Evolutionary conservation across 371 early-diverging fungal genomes (phyloP).

Genomic region (Funneliformis caledonium): DNA sequence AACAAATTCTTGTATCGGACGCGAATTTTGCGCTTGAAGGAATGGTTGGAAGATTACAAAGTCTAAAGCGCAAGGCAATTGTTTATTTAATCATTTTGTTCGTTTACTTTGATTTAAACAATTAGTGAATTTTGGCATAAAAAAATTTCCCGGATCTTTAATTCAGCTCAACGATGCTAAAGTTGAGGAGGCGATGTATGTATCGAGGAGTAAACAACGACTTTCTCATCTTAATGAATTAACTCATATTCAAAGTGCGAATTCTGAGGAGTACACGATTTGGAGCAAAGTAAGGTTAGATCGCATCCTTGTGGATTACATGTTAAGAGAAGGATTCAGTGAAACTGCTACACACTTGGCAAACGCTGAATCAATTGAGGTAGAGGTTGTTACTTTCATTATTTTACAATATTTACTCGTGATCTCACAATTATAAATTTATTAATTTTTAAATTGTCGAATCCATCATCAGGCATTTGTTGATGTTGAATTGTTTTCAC

Average conservation of each 20-base stretch:
- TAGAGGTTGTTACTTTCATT: slow-evolving; percentile 44
- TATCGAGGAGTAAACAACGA: slow-evolving; percentile 71
- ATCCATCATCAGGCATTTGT: slow-evolving; percentile 70
- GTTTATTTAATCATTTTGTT: background rate
- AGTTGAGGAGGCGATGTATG: slow-evolving; percentile 71
- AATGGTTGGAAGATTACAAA: slow-evolving; percentile 66
- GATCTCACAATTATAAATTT: background rate
- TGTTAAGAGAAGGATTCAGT: slow-evolving; percentile 83
- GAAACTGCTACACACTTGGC: slow-evolving; percentile 78
- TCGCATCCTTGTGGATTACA: slow-evolving; percentile 90
- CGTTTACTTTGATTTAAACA: background rate
- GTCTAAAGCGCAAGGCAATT: slow-evolving; percentile 75
- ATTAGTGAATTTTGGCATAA: background rate
- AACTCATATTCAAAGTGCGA: slow-evolving; percentile 59
- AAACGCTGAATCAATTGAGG: slow-evolving; percentile 65
- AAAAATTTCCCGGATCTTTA: background rate
- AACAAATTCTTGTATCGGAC: slow-evolving; percentile 51
- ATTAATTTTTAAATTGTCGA: background rate
- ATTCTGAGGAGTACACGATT: slow-evolving; percentile 68
- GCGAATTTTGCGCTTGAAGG: slow-evolving; percentile 63
- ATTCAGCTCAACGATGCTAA: slow-evolving; percentile 74
- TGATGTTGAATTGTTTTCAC: slow-evolving; percentile 87
- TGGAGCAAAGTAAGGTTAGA: slow-evolving; percentile 87
- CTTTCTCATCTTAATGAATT: slow-evolving; percentile 78
- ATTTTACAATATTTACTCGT: background rate